Percentiles rank a stretch among this genome's conserved stretches.
Conservation (phyloP, 2,329 filamentous ascomycete genomes). For the Rhynchosporium secalis region DNA sequence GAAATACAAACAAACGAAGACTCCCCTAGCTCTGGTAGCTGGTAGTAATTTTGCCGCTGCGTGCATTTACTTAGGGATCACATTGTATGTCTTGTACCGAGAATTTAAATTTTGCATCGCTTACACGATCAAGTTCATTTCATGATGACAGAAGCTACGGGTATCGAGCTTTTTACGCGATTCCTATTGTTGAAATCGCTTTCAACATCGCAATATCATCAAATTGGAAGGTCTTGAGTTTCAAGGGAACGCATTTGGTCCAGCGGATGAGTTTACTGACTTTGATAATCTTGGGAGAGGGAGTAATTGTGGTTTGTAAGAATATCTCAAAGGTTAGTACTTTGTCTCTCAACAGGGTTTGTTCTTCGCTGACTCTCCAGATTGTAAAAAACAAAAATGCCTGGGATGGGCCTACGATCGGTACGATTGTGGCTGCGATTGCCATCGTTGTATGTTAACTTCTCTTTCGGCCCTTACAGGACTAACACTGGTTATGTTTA, state of each 20-base stretch:
- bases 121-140: background rate
- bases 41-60: constrained; percentile 27
- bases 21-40: constrained; percentile 24
- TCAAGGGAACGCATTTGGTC: constrained; percentile 58
- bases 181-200: constrained; percentile 29
- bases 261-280: constrained; percentile 59
- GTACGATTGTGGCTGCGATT: constrained; percentile 24
- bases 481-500: constrained; percentile 2
- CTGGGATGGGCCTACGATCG: constrained; percentile 20
- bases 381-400: constrained; percentile 22
- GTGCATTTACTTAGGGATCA: constrained; percentile 28
- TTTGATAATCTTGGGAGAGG: constrained; percentile 49
- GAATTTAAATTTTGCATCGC: background rate
- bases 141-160: background rate
- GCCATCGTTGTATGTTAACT: constrained; percentile 22
- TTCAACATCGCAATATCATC: constrained; percentile 31
- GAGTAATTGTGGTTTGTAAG: constrained; percentile 33
- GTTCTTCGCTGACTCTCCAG: background rate
- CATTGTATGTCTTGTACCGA: constrained; percentile 23
- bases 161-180: constrained; percentile 29
- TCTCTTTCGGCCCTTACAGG: background rate
- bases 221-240: constrained; percentile 44
- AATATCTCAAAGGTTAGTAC: constrained; percentile 28
- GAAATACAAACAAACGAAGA: constrained; percentile 28
- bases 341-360: no score